Conservation (phyloP, 106 monocot genomes). For the Dendrobium chrysotoxum region DNA sequence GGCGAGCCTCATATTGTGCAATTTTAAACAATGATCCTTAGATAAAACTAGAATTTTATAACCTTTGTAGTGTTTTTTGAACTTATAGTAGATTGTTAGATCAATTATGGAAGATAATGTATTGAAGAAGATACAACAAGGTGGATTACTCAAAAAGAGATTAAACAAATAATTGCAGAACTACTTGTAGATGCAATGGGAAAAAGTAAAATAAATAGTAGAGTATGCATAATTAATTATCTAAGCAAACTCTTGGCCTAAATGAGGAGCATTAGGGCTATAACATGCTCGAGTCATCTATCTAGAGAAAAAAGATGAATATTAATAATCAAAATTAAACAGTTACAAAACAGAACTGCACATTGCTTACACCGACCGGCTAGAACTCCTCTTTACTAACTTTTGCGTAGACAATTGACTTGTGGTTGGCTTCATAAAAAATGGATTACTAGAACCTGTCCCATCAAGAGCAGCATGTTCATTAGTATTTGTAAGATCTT, state of each 20-base stretch:
- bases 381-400: conserved; percentile 14
- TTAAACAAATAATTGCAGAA: not conserved
- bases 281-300: not conserved
- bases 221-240: not conserved
- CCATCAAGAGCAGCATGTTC: conserved; percentile 13
- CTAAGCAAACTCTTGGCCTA: not conserved
- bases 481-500: conserved; percentile 14
- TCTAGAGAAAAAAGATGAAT: not conserved
- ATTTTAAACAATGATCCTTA: too few species aligned
- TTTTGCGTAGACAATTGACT: conserved; percentile 74
- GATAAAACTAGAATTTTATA: not conserved
- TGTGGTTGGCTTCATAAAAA: conserved; percentile 86
- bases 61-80: not conserved
- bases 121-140: not conserved
- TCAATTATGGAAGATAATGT: not conserved
- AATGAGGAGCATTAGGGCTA: not conserved
- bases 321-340: conserved; percentile 3
- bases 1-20: too few species aligned
- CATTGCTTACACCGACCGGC: conserved; percentile 10
- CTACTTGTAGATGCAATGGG: not conserved
- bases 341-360: not conserved
- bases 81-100: not conserved
- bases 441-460: conserved; percentile 33
- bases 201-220: not conserved
- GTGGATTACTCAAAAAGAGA: not conserved